These are phyloP conservation scores for Amborella trichopoda DNA, from an alignment of 164 flowering plant genomes.

Conservation along the genomic window DNA sequence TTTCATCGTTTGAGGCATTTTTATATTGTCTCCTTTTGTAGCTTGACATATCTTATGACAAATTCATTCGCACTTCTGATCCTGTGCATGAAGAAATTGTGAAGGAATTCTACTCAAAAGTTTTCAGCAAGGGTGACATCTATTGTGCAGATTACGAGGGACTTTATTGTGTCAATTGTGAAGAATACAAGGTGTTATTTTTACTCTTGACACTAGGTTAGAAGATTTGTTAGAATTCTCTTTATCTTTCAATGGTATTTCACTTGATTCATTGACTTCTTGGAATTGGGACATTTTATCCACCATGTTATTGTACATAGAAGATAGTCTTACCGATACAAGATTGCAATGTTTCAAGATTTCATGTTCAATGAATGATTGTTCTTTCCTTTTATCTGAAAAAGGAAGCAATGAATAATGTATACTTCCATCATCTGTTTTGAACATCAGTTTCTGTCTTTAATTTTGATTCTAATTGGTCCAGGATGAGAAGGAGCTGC, in stretches of 20 bases:
- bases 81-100: slow-evolving; percentile 84
- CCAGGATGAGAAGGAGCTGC: slow-evolving; percentile 92
- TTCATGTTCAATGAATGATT: too few relatives aligned
- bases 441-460: not conserved
- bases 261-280: too few relatives aligned
- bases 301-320: too few relatives aligned
- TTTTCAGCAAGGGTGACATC: slow-evolving; percentile 82
- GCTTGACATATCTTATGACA: slow-evolving; percentile 83
- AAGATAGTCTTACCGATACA: too few relatives aligned
- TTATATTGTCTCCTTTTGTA: slow-evolving; percentile 27
- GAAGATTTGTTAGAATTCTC: too few relatives aligned
- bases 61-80: slow-evolving; percentile 88
- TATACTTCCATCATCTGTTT: not conserved
- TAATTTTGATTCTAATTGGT: not conserved
- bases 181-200: slow-evolving; percentile 85
- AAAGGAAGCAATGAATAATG: too few relatives aligned
- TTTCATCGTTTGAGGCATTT: too few relatives aligned
- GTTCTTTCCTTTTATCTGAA: too few relatives aligned
- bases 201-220: too few relatives aligned
- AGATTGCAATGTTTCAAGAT: too few relatives aligned
- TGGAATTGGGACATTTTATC: too few relatives aligned
- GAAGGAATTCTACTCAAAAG: slow-evolving; percentile 74
- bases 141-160: slow-evolving; percentile 93
- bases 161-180: slow-evolving; percentile 92
- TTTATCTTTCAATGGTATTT: too few relatives aligned